Evolutionary conservation across 768 basidiomycete genomes (phyloP), one percentile per base, ranked within the genome.

Genomic region (Tulasnella sp.): DNA sequence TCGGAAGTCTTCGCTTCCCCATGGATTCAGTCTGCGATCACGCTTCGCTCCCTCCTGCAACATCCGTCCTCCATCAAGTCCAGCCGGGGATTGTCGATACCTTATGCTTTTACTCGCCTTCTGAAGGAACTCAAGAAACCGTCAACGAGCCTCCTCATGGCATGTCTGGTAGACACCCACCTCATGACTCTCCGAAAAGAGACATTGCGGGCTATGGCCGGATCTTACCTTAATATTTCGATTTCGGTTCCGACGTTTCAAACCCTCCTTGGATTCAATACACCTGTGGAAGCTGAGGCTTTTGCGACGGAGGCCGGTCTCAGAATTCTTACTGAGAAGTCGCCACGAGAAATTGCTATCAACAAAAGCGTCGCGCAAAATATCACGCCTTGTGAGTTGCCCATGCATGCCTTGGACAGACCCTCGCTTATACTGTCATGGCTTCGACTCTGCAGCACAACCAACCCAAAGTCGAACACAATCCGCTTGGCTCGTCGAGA

Each of bases 81-180:
- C 80, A 51, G 79, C 80, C 79, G 85, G 82, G 81, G 89, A 84
- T 82, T 94, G 90, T 85, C 89, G 79, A 82, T 83, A 16, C 82
- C 82, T 16, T 86, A 86, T 77, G 81, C n/a, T 89, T 93, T 44
- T 81, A 87, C 70, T 83, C 92, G 80, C 79, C 89, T 79, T 90
- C 96, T 81, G 91, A 92, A 90, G 78, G 88, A 91, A 61, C 88
- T 92, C 80, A 90, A 91, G 57, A 89, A 87, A 74, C 84, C 86
- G 1, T 84, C 90, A 18, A 93, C 94, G 88, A 92, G 94, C 2
- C 98, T 92, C 82, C 89, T 99, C 35, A 89, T 98, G 35, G 94
- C 93, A 0, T 98, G 95, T 82, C 89, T 98, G 70, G 86, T 96
- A 67, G 94, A 97, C 83, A 85, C 91, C n/a, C 86, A 94, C 70